Evolutionary conservation across 208 protist species (phyloP).

Genomic region (Acanthamoeba rhysodes): DNA sequence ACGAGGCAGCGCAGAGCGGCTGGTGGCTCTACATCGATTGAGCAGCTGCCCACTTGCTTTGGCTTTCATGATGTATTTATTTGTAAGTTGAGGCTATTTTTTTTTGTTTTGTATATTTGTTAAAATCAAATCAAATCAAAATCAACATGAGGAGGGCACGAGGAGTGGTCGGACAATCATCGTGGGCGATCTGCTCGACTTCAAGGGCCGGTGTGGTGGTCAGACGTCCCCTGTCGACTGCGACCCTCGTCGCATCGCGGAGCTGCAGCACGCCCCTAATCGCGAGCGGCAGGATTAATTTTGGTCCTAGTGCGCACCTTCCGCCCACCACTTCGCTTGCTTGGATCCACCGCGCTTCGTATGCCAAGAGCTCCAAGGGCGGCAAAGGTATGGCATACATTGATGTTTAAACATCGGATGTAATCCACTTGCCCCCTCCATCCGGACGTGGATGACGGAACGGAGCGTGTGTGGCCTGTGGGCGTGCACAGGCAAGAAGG

Average conservation of each 20-base stretch:
- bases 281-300: background rate
- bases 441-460: no score
- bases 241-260: background rate
- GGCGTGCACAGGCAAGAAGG: constrained; percentile 4
- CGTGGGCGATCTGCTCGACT: background rate
- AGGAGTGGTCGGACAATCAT: background rate
- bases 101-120: no score
- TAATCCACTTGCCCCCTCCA: no score
- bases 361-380: background rate
- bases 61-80: background rate
- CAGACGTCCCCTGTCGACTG: background rate
- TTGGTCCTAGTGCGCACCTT: background rate
- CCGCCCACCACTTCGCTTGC: background rate
- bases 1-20: no score
- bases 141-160: background rate
- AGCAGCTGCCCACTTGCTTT: no score
- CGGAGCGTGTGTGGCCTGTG: no score
- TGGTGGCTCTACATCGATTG: no score
- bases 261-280: background rate
- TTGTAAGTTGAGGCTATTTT: background rate
- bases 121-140: background rate
- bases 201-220: background rate
- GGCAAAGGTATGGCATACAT: background rate
- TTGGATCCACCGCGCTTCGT: background rate
- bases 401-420: no score